Evolutionary conservation across 108 stramenopile species (phyloP), one percentile per base, ranked within the genome.

Genomic region (Skeletonema grethae): DNA sequence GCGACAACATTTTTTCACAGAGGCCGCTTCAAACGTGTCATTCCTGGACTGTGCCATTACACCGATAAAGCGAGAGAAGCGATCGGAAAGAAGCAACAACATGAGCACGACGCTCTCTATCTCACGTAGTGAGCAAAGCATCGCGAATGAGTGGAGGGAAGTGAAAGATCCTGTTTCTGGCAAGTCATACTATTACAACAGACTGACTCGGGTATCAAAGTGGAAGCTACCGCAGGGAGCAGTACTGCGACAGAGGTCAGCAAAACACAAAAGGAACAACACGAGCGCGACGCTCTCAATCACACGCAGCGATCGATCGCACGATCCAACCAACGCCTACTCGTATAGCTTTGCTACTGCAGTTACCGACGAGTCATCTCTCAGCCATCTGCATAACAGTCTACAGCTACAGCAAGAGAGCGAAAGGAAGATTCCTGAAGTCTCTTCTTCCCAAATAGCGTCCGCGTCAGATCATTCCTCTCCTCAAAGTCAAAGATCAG

Each of bases 121-220:
- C 7, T 0, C 22, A 5, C 22, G 50, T 8, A 53, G 50, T 8
- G 50, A 43, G 41, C 4, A 53, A 7, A 53, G 22, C 5, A 22
- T 22, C 2, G 20, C 22, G 16, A 65, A 83, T 30, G 74, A 74
- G 13, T 95, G 94, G 94, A 85, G 77, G 57, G 76, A 75, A 32
- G 90, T 91, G 1, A 58, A 80, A 15, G 95, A 95, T 72, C 93
- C 97, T 8, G 77, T 76, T 41, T 81, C 91, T 10, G 93, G 90
- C 53, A 69, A 87, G 56, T 93, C 84, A 0, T 99, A 97, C 79
- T 99, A 94, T 68, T 99, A 97, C 63, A 89, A 98, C 75, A 64
- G 77, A 22, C 57, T 69, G 34, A 97, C 96, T 36, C 63, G 96
- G 13, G 84, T 92, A 69, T 95, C 96, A 18, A 93, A 95, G 65